A percentile compares a stretch with the other conserved stretches of the same genome.
Evolutionary conservation across 176 grass and related monocot genomes (phyloP).

Genomic region (Ampelocalamus luodianensis): DNA sequence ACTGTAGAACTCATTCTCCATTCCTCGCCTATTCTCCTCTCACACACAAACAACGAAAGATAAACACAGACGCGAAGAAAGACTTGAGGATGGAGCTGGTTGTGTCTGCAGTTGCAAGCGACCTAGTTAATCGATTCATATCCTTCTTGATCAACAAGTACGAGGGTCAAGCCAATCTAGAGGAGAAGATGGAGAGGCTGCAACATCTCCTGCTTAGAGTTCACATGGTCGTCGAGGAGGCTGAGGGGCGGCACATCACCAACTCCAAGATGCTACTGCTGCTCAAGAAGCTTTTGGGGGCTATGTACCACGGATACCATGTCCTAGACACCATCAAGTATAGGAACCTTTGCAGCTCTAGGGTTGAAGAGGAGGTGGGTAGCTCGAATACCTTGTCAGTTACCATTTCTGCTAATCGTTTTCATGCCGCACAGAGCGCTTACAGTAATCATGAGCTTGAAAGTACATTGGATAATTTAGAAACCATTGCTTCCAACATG

Average conservation of each 20-base stretch:
- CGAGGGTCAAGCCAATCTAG: background rate
- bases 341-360: background rate
- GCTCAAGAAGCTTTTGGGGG: slow-evolving; percentile 32
- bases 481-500: slow-evolving; percentile 7
- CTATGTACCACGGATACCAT: slow-evolving; percentile 39
- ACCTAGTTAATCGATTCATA: slow-evolving; percentile 44
- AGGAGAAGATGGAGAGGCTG: slow-evolving; percentile 37
- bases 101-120: slow-evolving; percentile 38
- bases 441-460: background rate
- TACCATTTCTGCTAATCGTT: background rate
- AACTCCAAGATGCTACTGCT: slow-evolving; percentile 35
- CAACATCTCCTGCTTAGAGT: slow-evolving; percentile 35
- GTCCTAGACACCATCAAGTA: slow-evolving; percentile 29
- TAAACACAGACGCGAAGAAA: background rate
- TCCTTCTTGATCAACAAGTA: slow-evolving; percentile 36
- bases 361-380: slow-evolving; percentile 5
- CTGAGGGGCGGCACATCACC: slow-evolving; percentile 33
- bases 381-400: background rate
- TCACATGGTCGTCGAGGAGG: slow-evolving; percentile 45
- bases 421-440: background rate
- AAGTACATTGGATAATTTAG: background rate
- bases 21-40: background rate
- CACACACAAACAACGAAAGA: background rate
- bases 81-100: slow-evolving; percentile 25
- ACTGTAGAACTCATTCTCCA: no score